Evolutionary conservation across 495 filamentous ascomycete species (phyloP).

Genomic region (Massariosphaeria phaeospora): DNA sequence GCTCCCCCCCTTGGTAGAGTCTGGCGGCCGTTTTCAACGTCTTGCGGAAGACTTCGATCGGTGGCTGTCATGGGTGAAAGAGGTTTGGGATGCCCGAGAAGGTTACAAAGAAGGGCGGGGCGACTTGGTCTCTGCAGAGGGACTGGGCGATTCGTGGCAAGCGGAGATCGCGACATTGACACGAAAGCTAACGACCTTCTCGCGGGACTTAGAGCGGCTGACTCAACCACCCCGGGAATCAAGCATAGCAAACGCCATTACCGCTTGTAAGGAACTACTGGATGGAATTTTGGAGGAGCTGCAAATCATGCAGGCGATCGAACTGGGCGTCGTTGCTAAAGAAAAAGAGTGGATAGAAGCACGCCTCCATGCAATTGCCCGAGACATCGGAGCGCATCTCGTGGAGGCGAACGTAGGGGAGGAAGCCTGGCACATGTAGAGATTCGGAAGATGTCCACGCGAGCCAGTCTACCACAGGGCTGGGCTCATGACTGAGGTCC

Average conservation of each 20-base stretch:
- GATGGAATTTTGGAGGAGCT: conserved; percentile 21
- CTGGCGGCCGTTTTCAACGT: conserved; percentile 47
- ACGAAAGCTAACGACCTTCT: conserved; percentile 24
- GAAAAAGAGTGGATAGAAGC: conserved; percentile 29
- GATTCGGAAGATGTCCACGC: too few species aligned
- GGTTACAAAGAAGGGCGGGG: conserved; percentile 21
- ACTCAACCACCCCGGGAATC: conserved; percentile 22
- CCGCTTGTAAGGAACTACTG: conserved; percentile 20
- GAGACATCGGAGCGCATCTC: conserved; percentile 9
- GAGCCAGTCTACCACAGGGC: too few species aligned
- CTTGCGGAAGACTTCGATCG: conserved; percentile 48
- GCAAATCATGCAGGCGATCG: conserved; percentile 22
- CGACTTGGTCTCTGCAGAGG: conserved; percentile 13
- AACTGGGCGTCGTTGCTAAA: conserved; percentile 13
- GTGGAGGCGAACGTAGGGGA: conserved; percentile 2
- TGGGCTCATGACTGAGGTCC: too few species aligned
- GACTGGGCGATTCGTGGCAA: conserved; percentile 29
- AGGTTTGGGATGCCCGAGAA: conserved; percentile 40
- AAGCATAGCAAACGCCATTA: conserved; percentile 22
- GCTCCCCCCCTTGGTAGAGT: conserved; percentile 48
- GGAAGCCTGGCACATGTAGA: conserved; percentile 25
- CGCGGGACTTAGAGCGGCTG: conserved; percentile 26
- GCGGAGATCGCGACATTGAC: conserved; percentile 26
- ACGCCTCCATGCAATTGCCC: conserved; percentile 17
- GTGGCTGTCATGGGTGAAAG: conserved; percentile 46